Conservation (phyloP, 768 basidiomycete genomes). For the Lentinula lateritia region DNA sequence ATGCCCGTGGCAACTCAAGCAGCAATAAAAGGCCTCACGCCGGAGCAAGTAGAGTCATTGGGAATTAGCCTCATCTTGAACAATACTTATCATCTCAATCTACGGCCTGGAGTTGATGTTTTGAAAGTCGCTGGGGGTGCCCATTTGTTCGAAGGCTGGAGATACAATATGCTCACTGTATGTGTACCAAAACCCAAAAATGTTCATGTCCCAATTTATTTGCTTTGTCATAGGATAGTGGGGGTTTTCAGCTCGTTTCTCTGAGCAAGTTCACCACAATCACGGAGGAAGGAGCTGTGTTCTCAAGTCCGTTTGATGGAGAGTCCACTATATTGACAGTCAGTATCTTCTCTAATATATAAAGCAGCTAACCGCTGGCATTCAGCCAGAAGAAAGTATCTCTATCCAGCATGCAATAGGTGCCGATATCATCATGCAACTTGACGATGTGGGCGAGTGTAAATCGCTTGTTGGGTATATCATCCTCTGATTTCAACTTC, state of each 20-base stretch:
- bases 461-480: neutral
- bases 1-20: slow-evolving; percentile 95
- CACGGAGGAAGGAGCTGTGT: slow-evolving; percentile 85
- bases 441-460: slow-evolving; percentile 80
- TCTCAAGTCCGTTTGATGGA: slow-evolving; percentile 80
- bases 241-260: slow-evolving; percentile 86
- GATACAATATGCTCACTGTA: slow-evolving; percentile 78
- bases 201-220: slow-evolving; percentile 2
- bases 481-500: neutral
- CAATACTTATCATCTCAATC: slow-evolving; percentile 85
- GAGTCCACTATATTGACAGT: slow-evolving; percentile 88
- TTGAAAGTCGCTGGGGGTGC: slow-evolving; percentile 75
- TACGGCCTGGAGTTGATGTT: slow-evolving; percentile 76
- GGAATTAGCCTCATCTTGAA: slow-evolving; percentile 83
- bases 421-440: slow-evolving; percentile 94
- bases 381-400: slow-evolving; percentile 86
- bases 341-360: slow-evolving; percentile 10
- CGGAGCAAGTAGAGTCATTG: slow-evolving; percentile 77
- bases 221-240: slow-evolving; percentile 58
- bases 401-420: slow-evolving; percentile 88
- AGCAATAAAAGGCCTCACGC: slow-evolving; percentile 86
- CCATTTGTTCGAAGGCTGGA: slow-evolving; percentile 90
- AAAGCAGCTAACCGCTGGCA: neutral
- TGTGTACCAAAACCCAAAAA: slow-evolving; percentile 15
- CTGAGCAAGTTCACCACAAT: slow-evolving; percentile 80